Evolutionary conservation across 306 rosid species (phyloP).

Genomic region (Quercus ilex): DNA sequence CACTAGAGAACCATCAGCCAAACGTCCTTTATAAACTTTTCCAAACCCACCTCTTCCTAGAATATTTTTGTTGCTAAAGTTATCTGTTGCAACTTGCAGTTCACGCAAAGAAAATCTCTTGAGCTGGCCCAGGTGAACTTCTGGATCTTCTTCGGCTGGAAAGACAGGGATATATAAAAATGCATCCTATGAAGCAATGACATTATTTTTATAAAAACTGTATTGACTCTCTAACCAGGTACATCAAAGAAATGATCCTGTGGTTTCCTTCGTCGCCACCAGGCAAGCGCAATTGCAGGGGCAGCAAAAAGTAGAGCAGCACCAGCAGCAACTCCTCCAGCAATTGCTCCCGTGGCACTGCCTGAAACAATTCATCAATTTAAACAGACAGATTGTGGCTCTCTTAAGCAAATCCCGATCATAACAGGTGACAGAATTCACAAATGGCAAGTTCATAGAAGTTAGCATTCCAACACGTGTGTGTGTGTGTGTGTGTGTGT

Average conservation of each 20-base stretch:
- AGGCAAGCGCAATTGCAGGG: slow-evolving; percentile 90
- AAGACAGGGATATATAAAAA: slow-evolving; percentile 16
- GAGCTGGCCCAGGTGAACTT: slow-evolving; percentile 92
- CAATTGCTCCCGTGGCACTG: slow-evolving; percentile 74
- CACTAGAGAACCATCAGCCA: slow-evolving; percentile 84
- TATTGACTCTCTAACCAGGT: slow-evolving; percentile 70
- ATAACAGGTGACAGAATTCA: neutral
- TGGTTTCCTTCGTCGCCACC: slow-evolving; percentile 69
- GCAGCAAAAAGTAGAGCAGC: slow-evolving; percentile 89
- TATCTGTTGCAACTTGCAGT: slow-evolving; percentile 90
- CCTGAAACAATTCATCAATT: slow-evolving; percentile 40
- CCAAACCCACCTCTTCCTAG: slow-evolving; percentile 97
- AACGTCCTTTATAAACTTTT: slow-evolving; percentile 90
- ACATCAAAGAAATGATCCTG: slow-evolving; percentile 89
- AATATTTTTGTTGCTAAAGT: slow-evolving; percentile 72
- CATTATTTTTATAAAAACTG: neutral
- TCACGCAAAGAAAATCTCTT: slow-evolving; percentile 89
- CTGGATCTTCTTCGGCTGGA: slow-evolving; percentile 95
- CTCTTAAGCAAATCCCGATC: neutral
- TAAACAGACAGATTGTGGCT: neutral
- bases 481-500: too few relatives aligned
- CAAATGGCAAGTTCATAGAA: neutral
- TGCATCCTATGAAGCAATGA: slow-evolving; percentile 3
- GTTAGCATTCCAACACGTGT: neutral
- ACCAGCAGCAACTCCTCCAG: slow-evolving; percentile 98